These are phyloP conservation scores for Penicillium simplicissimum DNA, from an alignment of 495 filamentous ascomycete genomes.

Conservation along the genomic window DNA sequence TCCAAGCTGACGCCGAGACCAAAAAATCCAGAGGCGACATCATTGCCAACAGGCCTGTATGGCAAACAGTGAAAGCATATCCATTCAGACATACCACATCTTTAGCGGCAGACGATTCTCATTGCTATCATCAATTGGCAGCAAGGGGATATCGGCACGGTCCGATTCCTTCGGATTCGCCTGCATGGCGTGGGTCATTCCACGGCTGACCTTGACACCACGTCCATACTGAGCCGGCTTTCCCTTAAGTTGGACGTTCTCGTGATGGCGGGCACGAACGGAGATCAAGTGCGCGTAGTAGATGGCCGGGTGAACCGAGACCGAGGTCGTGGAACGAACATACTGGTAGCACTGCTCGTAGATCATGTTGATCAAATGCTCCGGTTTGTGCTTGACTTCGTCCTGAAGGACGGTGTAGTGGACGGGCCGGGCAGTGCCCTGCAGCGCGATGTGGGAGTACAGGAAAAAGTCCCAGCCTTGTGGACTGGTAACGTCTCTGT, in stretches of 20 bases:
- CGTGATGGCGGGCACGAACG: constrained; percentile 73
- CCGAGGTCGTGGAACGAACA: constrained; percentile 85
- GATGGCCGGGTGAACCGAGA: constrained; percentile 80
- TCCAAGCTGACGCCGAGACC: background rate
- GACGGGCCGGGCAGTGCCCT: constrained; percentile 73
- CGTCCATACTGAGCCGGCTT: constrained; percentile 42
- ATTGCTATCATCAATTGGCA: constrained; percentile 2
- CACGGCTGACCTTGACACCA: constrained; percentile 21
- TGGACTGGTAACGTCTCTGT: constrained; percentile 84
- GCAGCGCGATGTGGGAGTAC: constrained; percentile 74
- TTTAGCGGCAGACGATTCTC: background rate
- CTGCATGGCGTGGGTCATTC: constrained; percentile 1
- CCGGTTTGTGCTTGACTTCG: constrained; percentile 63
- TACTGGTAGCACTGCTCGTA: constrained; percentile 95
- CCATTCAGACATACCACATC: constrained; percentile 5
- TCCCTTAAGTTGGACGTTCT: constrained; percentile 40
- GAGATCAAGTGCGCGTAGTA: constrained; percentile 95
- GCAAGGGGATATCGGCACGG: background rate
- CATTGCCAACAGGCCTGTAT: background rate
- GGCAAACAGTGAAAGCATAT: background rate
- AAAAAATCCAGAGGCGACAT: background rate
- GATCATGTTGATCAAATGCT: constrained; percentile 77
- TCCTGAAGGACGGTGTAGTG: constrained; percentile 85
- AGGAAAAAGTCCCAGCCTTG: constrained; percentile 87
- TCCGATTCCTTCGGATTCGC: constrained; percentile 2